A percentile compares a stretch with the other conserved stretches of the same genome.
Conservation (phyloP, 1,139 yeast genomes). For the Pichia inconspicua region DNA sequence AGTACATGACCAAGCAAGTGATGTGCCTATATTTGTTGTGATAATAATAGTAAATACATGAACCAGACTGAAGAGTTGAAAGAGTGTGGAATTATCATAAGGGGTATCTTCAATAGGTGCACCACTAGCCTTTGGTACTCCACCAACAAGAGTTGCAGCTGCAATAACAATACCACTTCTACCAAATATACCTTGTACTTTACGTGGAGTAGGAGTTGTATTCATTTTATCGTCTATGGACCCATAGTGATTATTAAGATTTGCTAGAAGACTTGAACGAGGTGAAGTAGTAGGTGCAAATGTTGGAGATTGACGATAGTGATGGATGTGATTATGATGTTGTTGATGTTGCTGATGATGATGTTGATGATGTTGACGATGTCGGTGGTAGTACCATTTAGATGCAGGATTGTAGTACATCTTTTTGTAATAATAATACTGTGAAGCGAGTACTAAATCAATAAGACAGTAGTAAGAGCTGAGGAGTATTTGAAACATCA, state of each 20-base stretch:
- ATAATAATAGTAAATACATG: neutral
- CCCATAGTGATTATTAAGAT: neutral
- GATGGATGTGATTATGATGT: neutral
- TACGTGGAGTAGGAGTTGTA: neutral
- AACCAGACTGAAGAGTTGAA: neutral
- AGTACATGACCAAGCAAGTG: constrained; percentile 80
- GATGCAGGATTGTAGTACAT: constrained; percentile 27
- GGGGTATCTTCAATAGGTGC: neutral
- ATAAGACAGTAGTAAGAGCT: constrained; percentile 70
- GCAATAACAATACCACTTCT: neutral
- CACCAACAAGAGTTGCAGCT: neutral
- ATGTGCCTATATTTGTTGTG: constrained; percentile 33
- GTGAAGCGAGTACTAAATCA: constrained; percentile 64
- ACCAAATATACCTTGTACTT: neutral
- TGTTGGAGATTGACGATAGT: constrained; percentile 14
- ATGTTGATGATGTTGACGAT: neutral
- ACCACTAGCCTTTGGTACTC: neutral
- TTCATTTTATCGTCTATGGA: neutral
- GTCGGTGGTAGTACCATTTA: constrained; percentile 27
- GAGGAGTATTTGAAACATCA: constrained; percentile 68
- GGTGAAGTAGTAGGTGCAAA: neutral
- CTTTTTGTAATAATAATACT: constrained; percentile 63
- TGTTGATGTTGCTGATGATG: neutral
- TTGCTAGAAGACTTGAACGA: neutral
- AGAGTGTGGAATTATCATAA: neutral